phyloP scores from a whole-genome alignment of 371 early-diverging fungal species.

The Apophysomyces ossiformis region DNA sequence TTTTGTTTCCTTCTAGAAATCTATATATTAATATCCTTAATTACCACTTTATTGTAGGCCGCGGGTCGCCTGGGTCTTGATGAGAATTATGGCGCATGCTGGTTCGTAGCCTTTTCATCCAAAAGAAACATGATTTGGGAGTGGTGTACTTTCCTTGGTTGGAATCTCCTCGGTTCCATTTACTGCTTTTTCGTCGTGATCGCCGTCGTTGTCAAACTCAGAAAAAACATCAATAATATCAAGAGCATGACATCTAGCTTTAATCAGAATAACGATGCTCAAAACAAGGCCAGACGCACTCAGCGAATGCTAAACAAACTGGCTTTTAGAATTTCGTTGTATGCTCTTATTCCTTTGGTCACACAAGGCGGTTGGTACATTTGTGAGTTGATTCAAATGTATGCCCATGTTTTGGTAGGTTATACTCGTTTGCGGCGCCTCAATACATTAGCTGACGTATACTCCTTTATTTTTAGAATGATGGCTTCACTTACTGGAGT shows the following conservation, averaged over 20 bases:
- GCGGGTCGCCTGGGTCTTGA: conserved; percentile 20
- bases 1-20: no score
- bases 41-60: conserved; percentile 5
- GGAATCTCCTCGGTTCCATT: conserved; percentile 21
- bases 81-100: conserved; percentile 20
- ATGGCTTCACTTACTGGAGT: conserved; percentile 11
- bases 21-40: neutral
- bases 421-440: neutral
- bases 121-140: conserved; percentile 19
- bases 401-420: conserved; percentile 15
- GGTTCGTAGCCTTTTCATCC: conserved; percentile 19
- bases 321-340: conserved; percentile 15
- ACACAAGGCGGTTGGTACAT: conserved; percentile 20
- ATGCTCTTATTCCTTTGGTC: conserved; percentile 21
- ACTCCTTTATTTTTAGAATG: neutral
- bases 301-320: conserved; percentile 19
- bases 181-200: conserved; percentile 23
- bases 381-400: conserved; percentile 16
- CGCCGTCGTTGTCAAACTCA: conserved; percentile 17
- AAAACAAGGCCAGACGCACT: conserved; percentile 12
- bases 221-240: conserved; percentile 7
- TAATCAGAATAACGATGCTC: conserved; percentile 6
- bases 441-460: neutral
- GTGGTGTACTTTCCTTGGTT: conserved; percentile 17
- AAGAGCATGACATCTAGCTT: conserved; percentile 14